phyloP scores from a whole-genome alignment of 2,329 filamentous ascomycete genomes.

The Paraconiothyrium sp. region DNA sequence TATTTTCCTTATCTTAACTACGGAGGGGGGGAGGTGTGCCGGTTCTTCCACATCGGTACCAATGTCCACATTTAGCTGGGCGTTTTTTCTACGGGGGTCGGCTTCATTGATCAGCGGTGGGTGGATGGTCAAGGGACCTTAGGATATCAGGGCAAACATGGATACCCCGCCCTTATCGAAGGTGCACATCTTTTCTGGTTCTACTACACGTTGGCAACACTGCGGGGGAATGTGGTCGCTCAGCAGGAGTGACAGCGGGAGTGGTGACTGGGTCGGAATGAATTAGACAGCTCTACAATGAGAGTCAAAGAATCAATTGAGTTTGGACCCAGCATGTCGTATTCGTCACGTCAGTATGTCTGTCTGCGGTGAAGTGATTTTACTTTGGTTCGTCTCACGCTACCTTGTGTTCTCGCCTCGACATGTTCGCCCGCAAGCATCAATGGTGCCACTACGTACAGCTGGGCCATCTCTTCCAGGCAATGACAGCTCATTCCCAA shows the following conservation, averaged over 20 bases:
- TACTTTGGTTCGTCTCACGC: background rate
- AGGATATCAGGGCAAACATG: constrained; percentile 37
- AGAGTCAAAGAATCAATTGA: background rate
- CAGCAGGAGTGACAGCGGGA: background rate
- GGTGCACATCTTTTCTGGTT: constrained; percentile 34
- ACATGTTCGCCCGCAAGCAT: background rate
- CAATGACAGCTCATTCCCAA: constrained; percentile 6
- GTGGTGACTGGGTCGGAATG: constrained; percentile 6
- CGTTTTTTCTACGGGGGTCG: constrained; percentile 17
- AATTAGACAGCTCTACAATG: constrained; percentile 5
- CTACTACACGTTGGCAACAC: constrained; percentile 16
- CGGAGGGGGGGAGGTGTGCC: constrained; percentile 5
- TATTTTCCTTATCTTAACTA: background rate
- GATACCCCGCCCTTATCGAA: constrained; percentile 44
- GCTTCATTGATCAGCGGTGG: constrained; percentile 20
- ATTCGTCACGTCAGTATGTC: background rate
- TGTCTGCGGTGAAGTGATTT: background rate
- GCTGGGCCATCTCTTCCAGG: background rate
- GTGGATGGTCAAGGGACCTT: constrained; percentile 18
- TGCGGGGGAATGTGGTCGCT: constrained; percentile 8
- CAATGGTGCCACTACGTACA: background rate
- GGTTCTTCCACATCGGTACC: background rate
- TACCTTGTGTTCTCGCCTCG: background rate
- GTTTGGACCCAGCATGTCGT: constrained; percentile 2
- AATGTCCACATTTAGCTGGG: constrained; percentile 15